Evolutionary conservation across 768 basidiomycete genomes (phyloP), one percentile per base, ranked within the genome.

Genomic region (Mycena alexandri): DNA sequence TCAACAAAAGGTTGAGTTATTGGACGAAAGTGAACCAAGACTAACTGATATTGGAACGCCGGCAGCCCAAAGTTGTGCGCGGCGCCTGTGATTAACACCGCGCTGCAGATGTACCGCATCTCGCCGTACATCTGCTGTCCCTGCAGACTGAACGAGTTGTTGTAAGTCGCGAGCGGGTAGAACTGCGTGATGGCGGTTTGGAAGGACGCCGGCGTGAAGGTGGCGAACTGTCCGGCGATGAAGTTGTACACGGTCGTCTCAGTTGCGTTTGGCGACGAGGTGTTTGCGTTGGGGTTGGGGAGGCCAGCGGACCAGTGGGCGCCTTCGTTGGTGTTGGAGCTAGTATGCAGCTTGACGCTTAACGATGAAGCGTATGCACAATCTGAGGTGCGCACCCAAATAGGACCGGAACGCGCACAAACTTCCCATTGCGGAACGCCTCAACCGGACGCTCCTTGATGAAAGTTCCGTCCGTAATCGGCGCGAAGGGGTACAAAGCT

Each of bases 81-180:
- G 52, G 76, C 75, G 2, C 77, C 78, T 1, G 79, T 71, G 58
- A 84, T 79, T 72, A 83, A 64, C 11, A 71, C 73, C n/a, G 82
- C 81, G n/a, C 78, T 79, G 66, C 83, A 84, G 16, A 84, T 82
- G 57, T 83, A 84, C 46, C 83, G 72, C 58, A 76, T 75, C 64
- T 84, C 83, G 21, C 83, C 83, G 65, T 84, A 84, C 82, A 84
- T 83, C 70, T 82, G 81, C 59, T 82, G 81, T 10, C 78, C 81
- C 69, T 83, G 82, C 16, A 80, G 74, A 63, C 80, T 79, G 42
- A 81, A 76, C 7, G 78, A 80, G 19, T 69, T 73, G 33, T 74
- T 71, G 66, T 75, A 84, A 43, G 76, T 74, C 16, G 69, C 63
- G 24, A 82, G 65, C 0, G 83, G 81, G 61, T 84, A 84, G 14